These are phyloP conservation scores for Blastobotrys illinoisensis DNA, from an alignment of 1,139 yeast genomes.

Conservation along the genomic window DNA sequence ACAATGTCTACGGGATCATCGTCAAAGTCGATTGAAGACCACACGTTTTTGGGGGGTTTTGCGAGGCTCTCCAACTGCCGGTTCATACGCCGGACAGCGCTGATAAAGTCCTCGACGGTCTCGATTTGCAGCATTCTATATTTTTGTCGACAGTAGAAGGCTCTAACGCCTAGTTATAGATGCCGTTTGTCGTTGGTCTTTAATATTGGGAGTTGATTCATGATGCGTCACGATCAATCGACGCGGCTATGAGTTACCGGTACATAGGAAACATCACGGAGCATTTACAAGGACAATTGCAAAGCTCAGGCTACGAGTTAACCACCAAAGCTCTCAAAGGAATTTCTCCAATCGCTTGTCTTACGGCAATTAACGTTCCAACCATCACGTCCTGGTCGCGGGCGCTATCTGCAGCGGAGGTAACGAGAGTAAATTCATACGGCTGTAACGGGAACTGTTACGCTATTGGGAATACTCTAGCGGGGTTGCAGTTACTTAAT, in stretches of 20 bases:
- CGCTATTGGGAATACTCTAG: no score
- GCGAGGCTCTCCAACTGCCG: constrained; percentile 8
- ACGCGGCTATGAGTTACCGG: background rate
- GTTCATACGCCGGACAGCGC: constrained; percentile 15
- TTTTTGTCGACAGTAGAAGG: background rate
- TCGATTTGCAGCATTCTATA: background rate
- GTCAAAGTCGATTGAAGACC: constrained; percentile 14
- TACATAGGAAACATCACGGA: no score
- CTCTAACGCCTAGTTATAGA: background rate
- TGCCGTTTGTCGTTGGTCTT: background rate
- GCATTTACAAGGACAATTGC: no score
- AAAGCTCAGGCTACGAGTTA: no score
- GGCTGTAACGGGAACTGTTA: no score
- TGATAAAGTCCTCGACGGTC: constrained; percentile 15
- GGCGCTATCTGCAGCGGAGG: no score
- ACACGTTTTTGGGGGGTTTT: background rate
- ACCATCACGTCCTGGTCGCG: no score
- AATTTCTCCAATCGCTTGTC: no score
- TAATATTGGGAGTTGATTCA: background rate
- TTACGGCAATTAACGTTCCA: no score
- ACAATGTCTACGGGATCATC: constrained; percentile 16
- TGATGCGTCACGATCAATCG: background rate
- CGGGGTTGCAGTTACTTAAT: no score
- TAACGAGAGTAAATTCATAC: no score
- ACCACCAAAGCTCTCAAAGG: no score